These are phyloP conservation scores for Pseudonectria foliicola DNA, from an alignment of 2,329 filamentous ascomycete species.

Conservation along the genomic window DNA sequence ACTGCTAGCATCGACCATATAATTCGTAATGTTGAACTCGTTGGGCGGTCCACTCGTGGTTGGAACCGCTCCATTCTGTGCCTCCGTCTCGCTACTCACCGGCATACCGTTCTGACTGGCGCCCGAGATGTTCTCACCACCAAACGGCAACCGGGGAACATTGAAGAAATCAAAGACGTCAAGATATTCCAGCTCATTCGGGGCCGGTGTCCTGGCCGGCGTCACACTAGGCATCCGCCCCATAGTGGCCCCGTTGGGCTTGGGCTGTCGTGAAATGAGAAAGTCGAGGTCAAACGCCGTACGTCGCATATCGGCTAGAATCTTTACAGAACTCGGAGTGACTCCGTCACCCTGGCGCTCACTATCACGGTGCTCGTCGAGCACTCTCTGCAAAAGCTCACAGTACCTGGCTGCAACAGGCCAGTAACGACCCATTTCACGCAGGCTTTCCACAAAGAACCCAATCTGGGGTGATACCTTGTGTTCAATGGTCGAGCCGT, in stretches of 20 bases:
- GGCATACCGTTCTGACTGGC: constrained; percentile 12
- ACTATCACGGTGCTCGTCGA: constrained; percentile 78
- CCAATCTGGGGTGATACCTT: constrained; percentile 72
- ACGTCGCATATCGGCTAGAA: constrained; percentile 83
- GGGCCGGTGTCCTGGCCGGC: constrained; percentile 60
- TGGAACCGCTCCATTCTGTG: constrained; percentile 17
- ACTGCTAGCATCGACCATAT: constrained; percentile 65
- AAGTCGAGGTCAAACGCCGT: constrained; percentile 89
- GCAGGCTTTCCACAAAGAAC: constrained; percentile 74
- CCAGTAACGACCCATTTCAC: constrained; percentile 77
- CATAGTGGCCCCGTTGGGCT: constrained; percentile 31
- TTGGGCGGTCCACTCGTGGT: constrained; percentile 34
- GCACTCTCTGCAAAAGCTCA: constrained; percentile 68
- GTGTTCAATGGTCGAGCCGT: constrained; percentile 83
- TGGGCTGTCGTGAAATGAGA: constrained; percentile 75
- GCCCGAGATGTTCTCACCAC: constrained; percentile 27
- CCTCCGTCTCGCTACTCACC: constrained; percentile 20
- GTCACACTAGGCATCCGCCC: constrained; percentile 47
- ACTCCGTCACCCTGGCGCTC: constrained; percentile 67
- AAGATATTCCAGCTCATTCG: constrained; percentile 81
- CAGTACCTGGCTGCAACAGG: constrained; percentile 79
- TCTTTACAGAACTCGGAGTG: constrained; percentile 76
- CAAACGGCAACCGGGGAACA: constrained; percentile 62
- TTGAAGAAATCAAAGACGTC: constrained; percentile 97
- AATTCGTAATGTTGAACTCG: constrained; percentile 72